Percentiles rank a stretch among this genome's conserved stretches.
Evolutionary conservation across 257 asterid genomes (phyloP).

Genomic region (Lithospermum erythrorhizon): DNA sequence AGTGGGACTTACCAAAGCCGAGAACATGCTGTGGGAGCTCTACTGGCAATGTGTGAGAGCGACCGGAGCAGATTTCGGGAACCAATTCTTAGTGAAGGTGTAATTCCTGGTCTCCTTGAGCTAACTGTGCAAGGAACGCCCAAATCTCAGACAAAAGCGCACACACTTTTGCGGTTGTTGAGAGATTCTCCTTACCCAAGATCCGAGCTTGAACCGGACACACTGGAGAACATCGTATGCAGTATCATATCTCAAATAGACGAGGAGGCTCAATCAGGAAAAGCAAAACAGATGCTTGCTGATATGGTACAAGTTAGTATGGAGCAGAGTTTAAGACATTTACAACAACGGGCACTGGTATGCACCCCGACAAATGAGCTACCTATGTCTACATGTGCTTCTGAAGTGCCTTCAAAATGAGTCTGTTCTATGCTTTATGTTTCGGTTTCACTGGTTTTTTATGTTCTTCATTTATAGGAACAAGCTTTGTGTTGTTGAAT

Average conservation of each 20-base stretch:
- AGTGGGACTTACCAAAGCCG: slow-evolving; percentile 72
- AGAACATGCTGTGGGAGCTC: slow-evolving; percentile 83
- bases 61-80: slow-evolving; percentile 69
- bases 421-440: not conserved
- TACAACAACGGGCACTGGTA: slow-evolving; percentile 67
- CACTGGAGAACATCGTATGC: slow-evolving; percentile 66
- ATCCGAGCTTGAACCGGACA: slow-evolving; percentile 60
- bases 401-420: slow-evolving; percentile 52
- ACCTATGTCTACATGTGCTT: slow-evolving; percentile 29
- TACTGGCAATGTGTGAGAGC: slow-evolving; percentile 63
- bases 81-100: slow-evolving; percentile 84
- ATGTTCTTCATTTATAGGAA: not conserved
- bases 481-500: not conserved
- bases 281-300: slow-evolving; percentile 81
- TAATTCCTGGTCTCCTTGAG: slow-evolving; percentile 89
- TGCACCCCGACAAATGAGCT: slow-evolving; percentile 49
- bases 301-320: slow-evolving; percentile 98
- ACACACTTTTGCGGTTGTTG: slow-evolving; percentile 46
- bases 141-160: slow-evolving; percentile 68
- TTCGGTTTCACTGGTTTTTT: not conserved
- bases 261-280: slow-evolving; percentile 64
- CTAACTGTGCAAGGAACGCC: slow-evolving; percentile 83
- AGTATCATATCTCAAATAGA: slow-evolving; percentile 67
- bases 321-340: slow-evolving; percentile 86
- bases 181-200: slow-evolving; percentile 80